Conservation (phyloP, 352 stramenopile genomes). For the Pythium biforme region DNA sequence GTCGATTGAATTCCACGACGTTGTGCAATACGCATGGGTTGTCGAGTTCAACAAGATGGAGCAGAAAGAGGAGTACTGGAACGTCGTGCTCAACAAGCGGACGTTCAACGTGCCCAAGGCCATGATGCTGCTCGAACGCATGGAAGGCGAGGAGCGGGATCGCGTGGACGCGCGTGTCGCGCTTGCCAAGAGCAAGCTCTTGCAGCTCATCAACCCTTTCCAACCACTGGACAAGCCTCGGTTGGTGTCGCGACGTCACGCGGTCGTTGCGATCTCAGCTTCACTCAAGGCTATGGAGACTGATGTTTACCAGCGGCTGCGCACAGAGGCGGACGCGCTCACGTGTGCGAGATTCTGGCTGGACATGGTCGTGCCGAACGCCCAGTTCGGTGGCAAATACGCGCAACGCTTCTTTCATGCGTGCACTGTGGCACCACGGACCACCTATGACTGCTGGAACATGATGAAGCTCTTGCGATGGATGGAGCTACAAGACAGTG, state of each 20-base stretch:
- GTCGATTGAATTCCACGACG: conserved; percentile 63
- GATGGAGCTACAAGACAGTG: conserved; percentile 58
- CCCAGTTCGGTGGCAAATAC: conserved; percentile 38
- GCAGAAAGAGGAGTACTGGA: conserved; percentile 66
- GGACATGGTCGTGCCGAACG: conserved; percentile 37
- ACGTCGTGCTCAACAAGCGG: conserved; percentile 70
- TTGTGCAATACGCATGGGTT: conserved; percentile 67
- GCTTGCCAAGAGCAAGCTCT: conserved; percentile 52
- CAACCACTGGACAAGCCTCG: conserved; percentile 45
- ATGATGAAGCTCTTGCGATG: conserved; percentile 45
- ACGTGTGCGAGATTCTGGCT: conserved; percentile 62
- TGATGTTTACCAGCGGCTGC: conserved; percentile 13
- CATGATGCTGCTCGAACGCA: conserved; percentile 56
- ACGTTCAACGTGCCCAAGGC: conserved; percentile 47
- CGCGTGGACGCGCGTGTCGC: conserved; percentile 53
- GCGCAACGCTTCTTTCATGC: conserved; percentile 37
- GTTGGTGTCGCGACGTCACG: conserved; percentile 40
- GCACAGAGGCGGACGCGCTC: conserved; percentile 34
- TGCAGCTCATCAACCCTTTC: conserved; percentile 54
- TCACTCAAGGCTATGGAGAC: conserved; percentile 8
- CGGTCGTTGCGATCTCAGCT: conserved; percentile 28
- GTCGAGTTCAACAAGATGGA: conserved; percentile 57
- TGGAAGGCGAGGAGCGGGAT: conserved; percentile 52
- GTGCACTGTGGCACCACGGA: conserved; percentile 28
- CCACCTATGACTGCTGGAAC: conserved; percentile 39